Conservation (phyloP, 2,329 filamentous ascomycete genomes). For the Byssothecium circinans region DNA sequence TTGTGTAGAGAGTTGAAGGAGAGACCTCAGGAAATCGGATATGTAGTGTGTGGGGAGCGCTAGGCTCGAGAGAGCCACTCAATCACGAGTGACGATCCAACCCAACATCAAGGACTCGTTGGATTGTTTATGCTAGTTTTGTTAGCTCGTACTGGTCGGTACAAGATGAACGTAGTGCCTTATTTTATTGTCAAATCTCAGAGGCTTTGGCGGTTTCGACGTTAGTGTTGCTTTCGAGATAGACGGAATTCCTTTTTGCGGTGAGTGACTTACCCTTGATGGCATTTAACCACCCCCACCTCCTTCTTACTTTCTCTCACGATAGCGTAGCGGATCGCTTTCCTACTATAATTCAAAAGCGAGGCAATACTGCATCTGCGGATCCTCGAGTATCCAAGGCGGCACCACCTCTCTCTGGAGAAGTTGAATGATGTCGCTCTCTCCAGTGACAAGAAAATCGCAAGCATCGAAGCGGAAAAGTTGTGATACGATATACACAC, state of each 20-base stretch:
- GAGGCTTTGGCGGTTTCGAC: slow-evolving; percentile 20
- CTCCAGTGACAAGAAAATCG: slow-evolving; percentile 18
- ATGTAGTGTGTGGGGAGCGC: too few species aligned
- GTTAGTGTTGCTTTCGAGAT: slow-evolving; percentile 21
- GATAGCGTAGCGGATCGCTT: neutral
- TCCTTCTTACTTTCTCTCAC: neutral
- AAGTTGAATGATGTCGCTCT: slow-evolving; percentile 25
- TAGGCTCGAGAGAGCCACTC: too few species aligned
- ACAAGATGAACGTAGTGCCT: slow-evolving; percentile 27
- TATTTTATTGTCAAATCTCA: slow-evolving; percentile 30
- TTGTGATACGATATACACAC: slow-evolving; percentile 36
- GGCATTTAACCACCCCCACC: too few species aligned
- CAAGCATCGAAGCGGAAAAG: slow-evolving; percentile 30
- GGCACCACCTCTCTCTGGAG: slow-evolving; percentile 36
- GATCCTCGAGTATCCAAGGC: slow-evolving; percentile 33
- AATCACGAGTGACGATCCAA: too few species aligned
- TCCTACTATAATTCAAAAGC: neutral
- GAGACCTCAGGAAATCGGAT: too few species aligned
- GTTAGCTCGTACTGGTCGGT: slow-evolving; percentile 25
- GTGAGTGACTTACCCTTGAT: too few species aligned
- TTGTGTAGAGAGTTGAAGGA: too few species aligned
- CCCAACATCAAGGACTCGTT: slow-evolving; percentile 7
- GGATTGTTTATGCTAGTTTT: slow-evolving; percentile 21
- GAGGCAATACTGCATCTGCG: slow-evolving; percentile 20
- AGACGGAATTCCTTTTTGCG: slow-evolving; percentile 22